Conservation (phyloP, 2,329 filamentous ascomycete genomes). For the Monosporascus sp. region DNA sequence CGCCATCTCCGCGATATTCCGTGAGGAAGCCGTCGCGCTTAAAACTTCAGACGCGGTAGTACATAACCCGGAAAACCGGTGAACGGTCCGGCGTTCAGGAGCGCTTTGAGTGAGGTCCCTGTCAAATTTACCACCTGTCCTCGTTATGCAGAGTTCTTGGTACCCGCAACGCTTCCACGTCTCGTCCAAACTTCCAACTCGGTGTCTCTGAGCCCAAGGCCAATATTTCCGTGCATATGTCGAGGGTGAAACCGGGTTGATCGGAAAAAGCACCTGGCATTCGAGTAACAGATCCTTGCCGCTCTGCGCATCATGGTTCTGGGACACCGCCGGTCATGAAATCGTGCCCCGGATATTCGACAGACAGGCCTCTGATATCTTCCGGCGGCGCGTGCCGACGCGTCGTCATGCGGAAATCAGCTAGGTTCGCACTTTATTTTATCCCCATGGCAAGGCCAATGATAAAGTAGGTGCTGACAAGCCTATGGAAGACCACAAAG, state of each 20-base stretch:
- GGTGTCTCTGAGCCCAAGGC: neutral
- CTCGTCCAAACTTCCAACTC: neutral
- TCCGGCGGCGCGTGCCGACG: neutral
- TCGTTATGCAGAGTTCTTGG: neutral
- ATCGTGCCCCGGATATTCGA: neutral
- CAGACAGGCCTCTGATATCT: neutral
- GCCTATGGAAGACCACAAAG: too few species aligned
- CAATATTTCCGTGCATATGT: neutral
- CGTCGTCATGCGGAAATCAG: neutral
- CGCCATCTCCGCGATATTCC: neutral
- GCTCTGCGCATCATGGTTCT: neutral
- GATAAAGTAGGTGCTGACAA: too few species aligned
- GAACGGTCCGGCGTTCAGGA: constrained; percentile 29
- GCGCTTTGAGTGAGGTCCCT: constrained; percentile 17
- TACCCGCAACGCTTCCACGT: neutral
- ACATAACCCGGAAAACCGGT: constrained; percentile 31
- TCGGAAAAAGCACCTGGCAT: neutral
- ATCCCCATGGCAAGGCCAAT: too few species aligned
- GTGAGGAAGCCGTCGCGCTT: constrained; percentile 14
- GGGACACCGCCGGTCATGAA: neutral
- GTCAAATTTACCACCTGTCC: constrained; percentile 4
- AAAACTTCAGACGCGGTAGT: constrained; percentile 17
- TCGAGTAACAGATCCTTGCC: neutral
- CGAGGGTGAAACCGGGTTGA: neutral
- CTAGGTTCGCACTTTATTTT: too few species aligned